Conservation (phyloP, 768 basidiomycete genomes). For the Postia placenta region DNA sequence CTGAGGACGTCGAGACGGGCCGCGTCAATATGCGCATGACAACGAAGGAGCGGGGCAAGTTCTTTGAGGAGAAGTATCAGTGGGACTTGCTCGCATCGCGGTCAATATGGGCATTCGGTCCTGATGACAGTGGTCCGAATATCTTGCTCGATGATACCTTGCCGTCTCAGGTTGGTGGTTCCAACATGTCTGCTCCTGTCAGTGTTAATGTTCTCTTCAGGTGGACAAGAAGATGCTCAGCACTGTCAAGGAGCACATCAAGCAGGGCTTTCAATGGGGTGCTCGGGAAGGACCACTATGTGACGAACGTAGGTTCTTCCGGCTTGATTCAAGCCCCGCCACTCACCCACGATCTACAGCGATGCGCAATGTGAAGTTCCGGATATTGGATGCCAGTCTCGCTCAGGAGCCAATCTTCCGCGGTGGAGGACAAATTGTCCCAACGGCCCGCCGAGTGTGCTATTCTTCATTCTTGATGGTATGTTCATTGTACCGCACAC, state of each 20-base stretch:
- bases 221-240: constrained; percentile 90
- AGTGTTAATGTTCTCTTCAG: constrained; percentile 28
- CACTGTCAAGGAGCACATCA: constrained; percentile 90
- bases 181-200: neutral
- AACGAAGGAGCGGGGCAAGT: constrained; percentile 88
- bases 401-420: constrained; percentile 97
- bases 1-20: constrained; percentile 93
- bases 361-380: constrained; percentile 98
- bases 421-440: constrained; percentile 97
- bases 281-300: constrained; percentile 95
- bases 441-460: constrained; percentile 96
- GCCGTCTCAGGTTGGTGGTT: constrained; percentile 70
- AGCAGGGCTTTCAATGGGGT: constrained; percentile 99
- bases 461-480: constrained; percentile 99
- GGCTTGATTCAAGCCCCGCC: neutral
- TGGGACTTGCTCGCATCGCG: constrained; percentile 97
- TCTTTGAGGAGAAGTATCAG: constrained; percentile 95
- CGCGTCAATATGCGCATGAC: constrained; percentile 93
- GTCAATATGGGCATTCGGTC: constrained; percentile 99
- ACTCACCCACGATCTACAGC: constrained; percentile 40
- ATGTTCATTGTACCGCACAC: constrained; percentile 21
- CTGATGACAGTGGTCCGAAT: constrained; percentile 93
- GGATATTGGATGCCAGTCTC: constrained; percentile 85
- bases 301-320: constrained; percentile 85
- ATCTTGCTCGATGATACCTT: constrained; percentile 93